A percentile compares a stretch with the other conserved stretches of the same genome.
phyloP scores from a whole-genome alignment of 2,329 filamentous ascomycete species.

The Venturia nashicola region DNA sequence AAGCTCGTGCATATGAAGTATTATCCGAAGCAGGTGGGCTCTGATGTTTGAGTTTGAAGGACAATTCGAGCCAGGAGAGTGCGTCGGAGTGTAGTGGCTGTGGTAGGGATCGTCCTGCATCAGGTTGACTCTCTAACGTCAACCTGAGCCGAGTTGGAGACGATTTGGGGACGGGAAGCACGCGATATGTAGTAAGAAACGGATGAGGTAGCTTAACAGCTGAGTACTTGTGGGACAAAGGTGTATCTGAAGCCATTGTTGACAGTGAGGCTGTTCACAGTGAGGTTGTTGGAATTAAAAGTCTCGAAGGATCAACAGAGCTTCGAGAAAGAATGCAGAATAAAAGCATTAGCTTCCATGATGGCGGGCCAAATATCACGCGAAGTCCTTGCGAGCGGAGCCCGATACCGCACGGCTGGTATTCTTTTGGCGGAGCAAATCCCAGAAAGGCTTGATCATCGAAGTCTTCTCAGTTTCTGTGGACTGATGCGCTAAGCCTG shows the following conservation, averaged over 20 bases:
- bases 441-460: not conserved
- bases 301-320: not conserved
- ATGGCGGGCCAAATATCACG: not conserved
- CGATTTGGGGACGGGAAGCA: constrained; percentile 19
- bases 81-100: constrained; percentile 27
- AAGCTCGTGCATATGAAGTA: constrained; percentile 3
- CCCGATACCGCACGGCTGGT: not conserved
- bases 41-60: constrained; percentile 14
- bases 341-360: not conserved
- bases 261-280: no score
- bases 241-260: not conserved
- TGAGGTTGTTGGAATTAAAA: not conserved
- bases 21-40: constrained; percentile 17
- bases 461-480: not conserved
- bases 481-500: not conserved
- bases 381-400: not conserved
- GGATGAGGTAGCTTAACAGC: constrained; percentile 35
- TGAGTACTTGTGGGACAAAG: constrained; percentile 17
- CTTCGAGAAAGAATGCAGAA: not conserved
- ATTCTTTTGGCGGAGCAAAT: not conserved
- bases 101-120: constrained; percentile 20
- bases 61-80: constrained; percentile 26
- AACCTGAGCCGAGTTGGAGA: constrained; percentile 20
- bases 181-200: constrained; percentile 32
- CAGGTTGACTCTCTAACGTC: constrained; percentile 23